A percentile compares a stretch with the other conserved stretches of the same genome.
Evolutionary conservation across 163 green algal species (phyloP).

Genomic region (Chlamydomonas reinhardtii): DNA sequence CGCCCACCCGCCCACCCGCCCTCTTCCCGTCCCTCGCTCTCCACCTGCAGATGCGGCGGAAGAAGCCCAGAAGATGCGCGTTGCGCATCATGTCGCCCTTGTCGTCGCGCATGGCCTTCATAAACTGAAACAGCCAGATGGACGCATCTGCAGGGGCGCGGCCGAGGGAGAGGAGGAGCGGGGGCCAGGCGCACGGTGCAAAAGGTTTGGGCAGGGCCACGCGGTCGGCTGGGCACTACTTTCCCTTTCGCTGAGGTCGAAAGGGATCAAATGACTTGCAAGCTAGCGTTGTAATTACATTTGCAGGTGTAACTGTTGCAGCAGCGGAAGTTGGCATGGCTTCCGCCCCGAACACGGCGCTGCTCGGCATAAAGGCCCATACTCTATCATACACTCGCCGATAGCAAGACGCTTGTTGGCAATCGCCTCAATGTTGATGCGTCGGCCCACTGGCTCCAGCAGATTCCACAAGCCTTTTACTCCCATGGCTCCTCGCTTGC

Average conservation of each 20-base stretch:
- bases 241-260: too few relatives aligned
- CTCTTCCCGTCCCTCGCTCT: too few relatives aligned
- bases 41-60: slow-evolving; percentile 94
- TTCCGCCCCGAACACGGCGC: too few relatives aligned
- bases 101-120: slow-evolving; percentile 96
- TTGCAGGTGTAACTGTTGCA: too few relatives aligned
- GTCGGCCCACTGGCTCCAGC: slow-evolving; percentile 89
- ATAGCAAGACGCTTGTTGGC: slow-evolving; percentile 91
- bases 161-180: not conserved
- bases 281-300: too few relatives aligned
- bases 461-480: slow-evolving; percentile 94
- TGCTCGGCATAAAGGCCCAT: too few relatives aligned
- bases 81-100: slow-evolving; percentile 93
- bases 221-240: not conserved
- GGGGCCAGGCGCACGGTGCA: too few relatives aligned
- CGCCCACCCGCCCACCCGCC: too few relatives aligned
- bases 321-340: too few relatives aligned
- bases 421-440: slow-evolving; percentile 89
- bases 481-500: slow-evolving; percentile 46
- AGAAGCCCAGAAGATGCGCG: slow-evolving; percentile 97
- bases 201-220: not conserved
- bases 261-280: too few relatives aligned
- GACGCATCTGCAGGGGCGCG: slow-evolving; percentile 88
- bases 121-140: slow-evolving; percentile 98
- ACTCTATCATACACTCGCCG: slow-evolving; percentile 55